Base-by-base conservation (phyloP, 345 rosid genomes). In the Ricinus communis region DNA sequence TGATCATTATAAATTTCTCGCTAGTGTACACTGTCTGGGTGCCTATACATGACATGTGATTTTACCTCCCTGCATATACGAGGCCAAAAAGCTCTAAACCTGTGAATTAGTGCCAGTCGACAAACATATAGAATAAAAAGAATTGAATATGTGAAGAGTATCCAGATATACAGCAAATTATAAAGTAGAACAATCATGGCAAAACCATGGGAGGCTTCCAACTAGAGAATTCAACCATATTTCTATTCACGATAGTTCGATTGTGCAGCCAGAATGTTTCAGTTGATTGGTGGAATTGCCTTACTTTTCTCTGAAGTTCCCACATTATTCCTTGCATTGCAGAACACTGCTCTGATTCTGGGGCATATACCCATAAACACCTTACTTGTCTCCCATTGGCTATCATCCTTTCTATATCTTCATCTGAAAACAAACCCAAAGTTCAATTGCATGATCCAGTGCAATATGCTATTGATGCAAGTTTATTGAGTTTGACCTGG, bases 221-320 rank as follows among this genome's bases (percentile, higher is more conserved):
- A 57, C 75, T 74, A 49, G 88, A 79, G 80, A 92, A 95, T 79
- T 85, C 88, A 16, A 84, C 80, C 67, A 92, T 81, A 71, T 87
- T 81, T 68, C 91, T 81, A 62, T 89, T 89, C 58, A 92, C 91
- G 59, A 85, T 50, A 49, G 97, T 79, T 36, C 82, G 79, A 78
- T 95, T 87, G 78, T 90, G 99, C 80, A 95, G 84, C 99, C 99
- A 95, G 82, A 92, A 95, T 62, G 99, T 95, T 78, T 89, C 97
- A 0, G 90, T 73, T 8, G 97, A 95, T 59, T 85, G 99, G 68
- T 95, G 97, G 74, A 95, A 95, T 49, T 81, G 84, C 87, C 97
- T 87, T 66, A 87, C 92, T 85, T 90, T 95, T 69, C 93, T 87
- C 74, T 92, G 99, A 71, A 95, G 93, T 76, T 95, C 97, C 99